Conservation (phyloP, 2,329 filamentous ascomycete genomes). For the Apiospora pterosperma region DNA sequence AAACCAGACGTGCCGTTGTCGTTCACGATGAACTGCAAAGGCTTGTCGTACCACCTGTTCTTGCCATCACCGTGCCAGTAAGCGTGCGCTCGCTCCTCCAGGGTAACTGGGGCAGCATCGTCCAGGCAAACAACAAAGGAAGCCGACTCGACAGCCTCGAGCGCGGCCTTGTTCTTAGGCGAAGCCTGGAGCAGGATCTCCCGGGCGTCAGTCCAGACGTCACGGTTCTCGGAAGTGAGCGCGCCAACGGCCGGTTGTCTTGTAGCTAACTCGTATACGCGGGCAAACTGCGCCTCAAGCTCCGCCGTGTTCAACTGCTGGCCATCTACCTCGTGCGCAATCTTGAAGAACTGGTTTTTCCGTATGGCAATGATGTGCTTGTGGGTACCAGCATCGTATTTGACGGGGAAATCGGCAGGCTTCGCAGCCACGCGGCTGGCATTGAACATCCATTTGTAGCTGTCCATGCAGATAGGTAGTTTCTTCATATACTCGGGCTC, state of each 20-base stretch:
- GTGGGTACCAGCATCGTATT: slow-evolving; percentile 71
- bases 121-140: slow-evolving; percentile 93
- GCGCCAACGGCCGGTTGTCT: slow-evolving; percentile 73
- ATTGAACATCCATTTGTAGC: slow-evolving; percentile 99
- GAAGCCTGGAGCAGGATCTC: slow-evolving; percentile 72
- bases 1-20: slow-evolving; percentile 98
- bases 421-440: slow-evolving; percentile 79
- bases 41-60: slow-evolving; percentile 98
- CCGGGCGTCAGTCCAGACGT: slow-evolving; percentile 85
- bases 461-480: slow-evolving; percentile 96
- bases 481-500: slow-evolving; percentile 99
- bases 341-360: slow-evolving; percentile 98
- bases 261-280: slow-evolving; percentile 74
- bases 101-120: slow-evolving; percentile 83
- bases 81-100: slow-evolving; percentile 90
- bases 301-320: slow-evolving; percentile 85
- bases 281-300: slow-evolving; percentile 84
- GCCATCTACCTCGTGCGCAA: slow-evolving; percentile 76
- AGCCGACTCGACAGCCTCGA: slow-evolving; percentile 81
- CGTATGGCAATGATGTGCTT: slow-evolving; percentile 87
- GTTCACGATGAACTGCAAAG: slow-evolving; percentile 95
- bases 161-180: slow-evolving; percentile 70
- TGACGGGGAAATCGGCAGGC: slow-evolving; percentile 77
- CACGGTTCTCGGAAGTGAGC: slow-evolving; percentile 88
- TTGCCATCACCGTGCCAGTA: slow-evolving; percentile 98